Conservation (phyloP, 257 asterid species). For the Lavandula angustifolia region DNA sequence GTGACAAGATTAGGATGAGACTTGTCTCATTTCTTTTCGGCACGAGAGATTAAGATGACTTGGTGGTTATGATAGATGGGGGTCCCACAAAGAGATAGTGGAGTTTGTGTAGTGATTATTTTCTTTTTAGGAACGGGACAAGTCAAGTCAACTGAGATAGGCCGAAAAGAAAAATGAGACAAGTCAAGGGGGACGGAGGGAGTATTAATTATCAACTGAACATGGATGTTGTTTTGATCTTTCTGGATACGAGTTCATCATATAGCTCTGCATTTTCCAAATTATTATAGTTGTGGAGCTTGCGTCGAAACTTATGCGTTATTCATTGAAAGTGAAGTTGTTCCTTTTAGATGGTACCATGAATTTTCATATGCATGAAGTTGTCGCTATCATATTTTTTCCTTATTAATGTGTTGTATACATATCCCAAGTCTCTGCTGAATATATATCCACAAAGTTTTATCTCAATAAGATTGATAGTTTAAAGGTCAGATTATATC, state of each 20-base stretch:
- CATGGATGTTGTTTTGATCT: not conserved
- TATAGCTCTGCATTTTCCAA: not conserved
- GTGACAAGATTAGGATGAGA: too few species aligned
- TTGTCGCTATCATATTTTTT: not conserved
- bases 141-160: too few species aligned
- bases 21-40: too few species aligned
- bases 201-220: not conserved
- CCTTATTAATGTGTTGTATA: not conserved
- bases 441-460: not conserved
- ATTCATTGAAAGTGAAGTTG: constrained; percentile 2
- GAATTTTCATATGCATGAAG: not conserved
- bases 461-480: not conserved
- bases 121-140: too few species aligned
- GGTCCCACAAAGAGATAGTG: too few species aligned
- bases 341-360: not conserved
- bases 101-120: too few species aligned
- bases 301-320: not conserved
- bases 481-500: not conserved
- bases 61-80: too few species aligned
- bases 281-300: not conserved
- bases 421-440: not conserved
- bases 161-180: too few species aligned
- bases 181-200: too few species aligned
- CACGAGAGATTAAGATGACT: too few species aligned
- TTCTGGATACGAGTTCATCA: not conserved